Conservation (phyloP, 495 filamentous ascomycete genomes). For the Daldinia caldariorum region DNA sequence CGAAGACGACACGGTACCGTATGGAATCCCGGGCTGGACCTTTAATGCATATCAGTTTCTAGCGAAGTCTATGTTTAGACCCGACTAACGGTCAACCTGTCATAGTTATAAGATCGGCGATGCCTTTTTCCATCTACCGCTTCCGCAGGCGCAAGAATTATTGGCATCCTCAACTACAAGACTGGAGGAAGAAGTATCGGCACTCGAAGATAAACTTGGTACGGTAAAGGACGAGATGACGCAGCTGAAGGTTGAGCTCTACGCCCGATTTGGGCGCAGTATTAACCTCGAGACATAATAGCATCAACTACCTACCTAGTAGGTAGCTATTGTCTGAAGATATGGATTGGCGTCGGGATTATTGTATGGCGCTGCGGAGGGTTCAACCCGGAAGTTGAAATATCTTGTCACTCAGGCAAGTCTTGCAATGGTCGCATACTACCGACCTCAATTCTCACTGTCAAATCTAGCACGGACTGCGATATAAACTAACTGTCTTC, state of each 20-base stretch:
- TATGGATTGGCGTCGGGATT: neutral
- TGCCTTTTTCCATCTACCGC: constrained; percentile 86
- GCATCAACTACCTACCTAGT: no score
- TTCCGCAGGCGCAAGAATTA: constrained; percentile 84
- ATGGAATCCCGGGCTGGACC: constrained; percentile 46
- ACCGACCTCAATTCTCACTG: neutral
- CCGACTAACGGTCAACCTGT: constrained; percentile 32
- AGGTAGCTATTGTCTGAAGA: neutral
- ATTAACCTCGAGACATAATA: constrained; percentile 94
- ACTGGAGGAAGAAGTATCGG: constrained; percentile 78
- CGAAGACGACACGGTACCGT: constrained; percentile 94
- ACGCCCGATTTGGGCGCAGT: constrained; percentile 91
- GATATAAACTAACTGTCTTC: neutral
- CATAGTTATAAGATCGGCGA: constrained; percentile 95
- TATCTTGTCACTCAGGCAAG: constrained; percentile 1
- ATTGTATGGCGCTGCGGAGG: neutral
- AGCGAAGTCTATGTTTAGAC: neutral
- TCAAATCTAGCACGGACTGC: neutral
- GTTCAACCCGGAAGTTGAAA: neutral
- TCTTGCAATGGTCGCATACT: neutral
- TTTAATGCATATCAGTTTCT: neutral
- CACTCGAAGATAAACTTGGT: constrained; percentile 77
- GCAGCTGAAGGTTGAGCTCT: constrained; percentile 86
- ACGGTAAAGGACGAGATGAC: constrained; percentile 84
- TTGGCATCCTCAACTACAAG: constrained; percentile 74